A percentile compares a stretch with the other conserved stretches of the same genome.
Conservation (phyloP, 345 rosid genomes). For the Crucihimalaya himalaica region DNA sequence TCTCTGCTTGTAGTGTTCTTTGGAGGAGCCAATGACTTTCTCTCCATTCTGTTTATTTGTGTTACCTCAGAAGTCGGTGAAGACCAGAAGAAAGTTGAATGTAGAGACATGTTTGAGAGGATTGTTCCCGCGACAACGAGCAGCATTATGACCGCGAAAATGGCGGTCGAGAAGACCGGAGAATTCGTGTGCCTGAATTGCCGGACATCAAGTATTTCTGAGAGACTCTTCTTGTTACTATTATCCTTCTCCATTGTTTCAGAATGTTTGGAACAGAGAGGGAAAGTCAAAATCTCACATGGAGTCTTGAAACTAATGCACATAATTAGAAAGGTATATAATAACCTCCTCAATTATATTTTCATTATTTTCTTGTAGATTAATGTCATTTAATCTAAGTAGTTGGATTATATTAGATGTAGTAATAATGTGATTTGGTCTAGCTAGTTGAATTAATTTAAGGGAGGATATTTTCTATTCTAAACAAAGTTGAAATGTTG, state of each 20-base stretch:
- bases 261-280: slow-evolving; percentile 25
- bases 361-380: background rate
- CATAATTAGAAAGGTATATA: background rate
- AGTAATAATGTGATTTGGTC: slow-evolving; percentile 22
- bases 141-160: slow-evolving; percentile 42
- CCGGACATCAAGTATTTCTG: slow-evolving; percentile 26
- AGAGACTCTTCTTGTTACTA: slow-evolving; percentile 21
- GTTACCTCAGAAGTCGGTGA: slow-evolving; percentile 19
- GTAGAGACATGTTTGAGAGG: slow-evolving; percentile 33
- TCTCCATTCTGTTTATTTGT: slow-evolving; percentile 39
- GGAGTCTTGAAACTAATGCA: background rate
- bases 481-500: background rate
- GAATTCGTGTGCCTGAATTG: slow-evolving; percentile 34
- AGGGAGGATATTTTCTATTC: slow-evolving; percentile 1
- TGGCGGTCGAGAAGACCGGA: slow-evolving; percentile 30
- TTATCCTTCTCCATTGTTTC: slow-evolving; percentile 39
- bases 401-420: background rate
- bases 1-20: slow-evolving; percentile 46
- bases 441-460: background rate
- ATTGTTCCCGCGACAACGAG: slow-evolving; percentile 45
- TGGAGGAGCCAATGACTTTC: slow-evolving; percentile 49
- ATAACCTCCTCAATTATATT: background rate
- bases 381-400: slow-evolving; percentile 17
- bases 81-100: slow-evolving; percentile 12
- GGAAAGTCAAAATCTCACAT: slow-evolving; percentile 29